These are phyloP conservation scores for Microcera coccophila DNA, from an alignment of 2,329 filamentous ascomycete genomes.

Conservation along the genomic window DNA sequence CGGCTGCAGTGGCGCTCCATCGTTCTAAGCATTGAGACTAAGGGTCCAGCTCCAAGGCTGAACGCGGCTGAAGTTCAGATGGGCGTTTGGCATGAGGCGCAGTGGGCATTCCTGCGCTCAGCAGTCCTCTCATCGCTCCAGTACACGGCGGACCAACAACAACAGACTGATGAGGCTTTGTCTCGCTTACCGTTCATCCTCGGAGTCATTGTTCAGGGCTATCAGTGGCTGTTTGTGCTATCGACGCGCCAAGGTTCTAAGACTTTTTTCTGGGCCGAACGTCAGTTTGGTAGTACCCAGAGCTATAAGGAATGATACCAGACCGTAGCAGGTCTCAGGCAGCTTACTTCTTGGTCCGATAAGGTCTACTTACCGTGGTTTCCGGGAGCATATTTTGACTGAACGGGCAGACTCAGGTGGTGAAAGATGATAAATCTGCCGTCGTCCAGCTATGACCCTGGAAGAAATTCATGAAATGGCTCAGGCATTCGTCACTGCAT, in stretches of 20 bases:
- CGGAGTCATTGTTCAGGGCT: constrained; percentile 4
- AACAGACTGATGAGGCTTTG: constrained; percentile 1
- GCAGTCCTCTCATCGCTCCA: background rate
- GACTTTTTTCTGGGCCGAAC: too few relatives aligned
- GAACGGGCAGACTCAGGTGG: too few relatives aligned
- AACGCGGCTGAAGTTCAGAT: constrained; percentile 5
- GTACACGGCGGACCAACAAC: background rate
- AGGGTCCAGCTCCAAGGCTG: constrained; percentile 1
- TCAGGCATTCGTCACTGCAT: constrained; percentile 50
- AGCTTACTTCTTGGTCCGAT: too few relatives aligned
- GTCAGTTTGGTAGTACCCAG: too few relatives aligned
- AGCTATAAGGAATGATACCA: too few relatives aligned
- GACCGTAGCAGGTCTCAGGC: too few relatives aligned
- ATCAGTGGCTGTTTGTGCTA: too few relatives aligned
- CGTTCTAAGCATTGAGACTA: constrained; percentile 6
- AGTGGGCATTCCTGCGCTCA: constrained; percentile 6
- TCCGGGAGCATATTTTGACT: constrained; percentile 3
- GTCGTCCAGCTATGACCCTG: constrained; percentile 61
- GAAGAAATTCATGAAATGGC: constrained; percentile 62
- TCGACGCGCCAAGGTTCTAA: too few relatives aligned
- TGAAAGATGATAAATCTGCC: too few relatives aligned
- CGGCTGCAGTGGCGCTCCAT: constrained; percentile 2
- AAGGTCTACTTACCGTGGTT: constrained; percentile 8
- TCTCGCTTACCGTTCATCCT: constrained; percentile 2
- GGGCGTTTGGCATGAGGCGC: constrained; percentile 4